Conservation (phyloP, 164 flowering plant genomes). For the Akebia trifoliata region DNA sequence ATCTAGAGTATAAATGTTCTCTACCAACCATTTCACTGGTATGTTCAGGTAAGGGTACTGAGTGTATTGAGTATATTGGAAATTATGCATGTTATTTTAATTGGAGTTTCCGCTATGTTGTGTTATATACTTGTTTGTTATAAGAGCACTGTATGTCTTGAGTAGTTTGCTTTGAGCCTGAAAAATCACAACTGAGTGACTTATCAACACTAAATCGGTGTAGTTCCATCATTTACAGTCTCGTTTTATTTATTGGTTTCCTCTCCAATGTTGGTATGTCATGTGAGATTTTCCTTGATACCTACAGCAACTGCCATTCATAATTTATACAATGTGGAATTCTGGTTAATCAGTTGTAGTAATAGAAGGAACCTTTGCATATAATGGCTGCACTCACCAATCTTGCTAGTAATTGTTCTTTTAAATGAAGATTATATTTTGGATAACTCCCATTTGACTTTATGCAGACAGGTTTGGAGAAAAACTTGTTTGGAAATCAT, state of each 20-base stretch:
- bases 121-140: too few relatives aligned
- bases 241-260: not conserved
- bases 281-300: not conserved
- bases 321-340: not conserved
- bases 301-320: not conserved
- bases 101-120: too few relatives aligned
- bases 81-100: too few relatives aligned
- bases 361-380: not conserved
- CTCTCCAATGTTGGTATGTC: not conserved
- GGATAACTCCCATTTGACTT: constrained; percentile 9
- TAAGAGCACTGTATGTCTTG: too few relatives aligned
- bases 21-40: too few relatives aligned
- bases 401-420: not conserved
- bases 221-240: not conserved
- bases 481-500: constrained; percentile 80
- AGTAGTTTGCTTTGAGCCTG: constrained; percentile 1
- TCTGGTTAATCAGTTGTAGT: not conserved
- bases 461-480: constrained; percentile 87
- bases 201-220: not conserved
- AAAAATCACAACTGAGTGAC: not conserved
- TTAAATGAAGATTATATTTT: constrained; percentile 3
- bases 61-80: too few relatives aligned
- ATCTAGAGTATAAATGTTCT: too few relatives aligned
- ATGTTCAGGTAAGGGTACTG: too few relatives aligned
- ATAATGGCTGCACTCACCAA: not conserved